A percentile compares a stretch with the other conserved stretches of the same genome.
These are phyloP conservation scores for Camelina neglecta DNA, from an alignment of 345 rosid species.

Conservation along the genomic window DNA sequence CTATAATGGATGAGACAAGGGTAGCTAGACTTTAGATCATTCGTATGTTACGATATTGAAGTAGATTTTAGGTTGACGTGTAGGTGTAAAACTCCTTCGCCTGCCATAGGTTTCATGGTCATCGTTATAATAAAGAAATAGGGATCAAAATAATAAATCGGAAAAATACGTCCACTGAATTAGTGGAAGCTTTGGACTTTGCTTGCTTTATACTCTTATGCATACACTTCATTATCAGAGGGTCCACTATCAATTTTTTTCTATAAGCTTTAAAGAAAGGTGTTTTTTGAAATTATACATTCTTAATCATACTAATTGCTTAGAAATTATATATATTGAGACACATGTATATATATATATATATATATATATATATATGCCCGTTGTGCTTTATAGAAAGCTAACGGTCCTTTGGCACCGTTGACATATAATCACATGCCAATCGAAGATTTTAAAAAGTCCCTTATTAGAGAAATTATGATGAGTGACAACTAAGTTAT, in stretches of 20 bases:
- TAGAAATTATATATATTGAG: background rate
- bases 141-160: background rate
- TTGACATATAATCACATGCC: slow-evolving; percentile 47
- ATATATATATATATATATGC: slow-evolving; percentile 22
- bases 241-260: slow-evolving; percentile 35
- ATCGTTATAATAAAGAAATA: slow-evolving; percentile 16
- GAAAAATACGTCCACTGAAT: slow-evolving; percentile 37
- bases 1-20: background rate
- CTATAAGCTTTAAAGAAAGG: slow-evolving; percentile 39
- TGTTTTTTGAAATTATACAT: slow-evolving; percentile 14
- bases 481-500: slow-evolving; percentile 44
- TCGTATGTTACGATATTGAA: background rate
- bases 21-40: background rate
- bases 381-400: slow-evolving; percentile 40
- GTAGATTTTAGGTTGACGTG: background rate
- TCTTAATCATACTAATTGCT: background rate
- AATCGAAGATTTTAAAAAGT: slow-evolving; percentile 21
- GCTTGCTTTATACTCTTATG: slow-evolving; percentile 49
- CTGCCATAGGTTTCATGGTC: background rate
- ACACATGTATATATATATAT: slow-evolving; percentile 1
- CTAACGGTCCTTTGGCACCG: slow-evolving; percentile 45
- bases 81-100: background rate
- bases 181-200: slow-evolving; percentile 46
- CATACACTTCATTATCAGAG: slow-evolving; percentile 43
- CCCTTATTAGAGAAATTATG: slow-evolving; percentile 39